Conservation (phyloP, 345 rosid genomes). For the Eucalyptus virginea region DNA sequence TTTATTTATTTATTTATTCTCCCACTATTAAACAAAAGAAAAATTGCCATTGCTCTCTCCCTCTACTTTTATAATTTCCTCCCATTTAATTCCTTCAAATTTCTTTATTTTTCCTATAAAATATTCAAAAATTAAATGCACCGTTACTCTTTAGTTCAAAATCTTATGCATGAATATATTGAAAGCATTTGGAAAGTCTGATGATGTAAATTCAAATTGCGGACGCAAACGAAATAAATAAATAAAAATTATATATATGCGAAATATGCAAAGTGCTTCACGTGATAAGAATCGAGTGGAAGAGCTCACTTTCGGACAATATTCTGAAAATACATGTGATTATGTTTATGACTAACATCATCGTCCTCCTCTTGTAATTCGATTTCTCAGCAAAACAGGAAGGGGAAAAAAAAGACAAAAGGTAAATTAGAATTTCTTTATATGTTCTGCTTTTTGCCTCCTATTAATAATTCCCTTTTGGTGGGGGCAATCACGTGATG, state of each 20-base stretch:
- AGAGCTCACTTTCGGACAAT: neutral
- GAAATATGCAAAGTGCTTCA: neutral
- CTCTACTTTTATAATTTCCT: neutral
- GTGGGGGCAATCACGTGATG: neutral
- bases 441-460: neutral
- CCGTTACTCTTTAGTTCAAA: neutral
- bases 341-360: neutral
- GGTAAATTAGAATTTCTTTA: neutral
- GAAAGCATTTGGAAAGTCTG: neutral
- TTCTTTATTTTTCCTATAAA: neutral
- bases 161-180: neutral
- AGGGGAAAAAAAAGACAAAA: neutral
- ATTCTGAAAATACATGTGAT: neutral
- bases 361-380: neutral
- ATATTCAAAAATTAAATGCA: neutral
- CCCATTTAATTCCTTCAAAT: neutral
- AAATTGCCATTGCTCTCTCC: neutral
- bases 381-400: neutral
- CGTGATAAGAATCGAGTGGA: neutral
- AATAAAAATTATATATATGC: neutral
- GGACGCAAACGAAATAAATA: neutral
- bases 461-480: neutral
- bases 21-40: neutral
- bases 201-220: neutral
- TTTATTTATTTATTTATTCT: neutral